These are phyloP conservation scores for Hyaloscypha hepaticicola DNA, from an alignment of 495 filamentous ascomycete genomes.

Conservation along the genomic window DNA sequence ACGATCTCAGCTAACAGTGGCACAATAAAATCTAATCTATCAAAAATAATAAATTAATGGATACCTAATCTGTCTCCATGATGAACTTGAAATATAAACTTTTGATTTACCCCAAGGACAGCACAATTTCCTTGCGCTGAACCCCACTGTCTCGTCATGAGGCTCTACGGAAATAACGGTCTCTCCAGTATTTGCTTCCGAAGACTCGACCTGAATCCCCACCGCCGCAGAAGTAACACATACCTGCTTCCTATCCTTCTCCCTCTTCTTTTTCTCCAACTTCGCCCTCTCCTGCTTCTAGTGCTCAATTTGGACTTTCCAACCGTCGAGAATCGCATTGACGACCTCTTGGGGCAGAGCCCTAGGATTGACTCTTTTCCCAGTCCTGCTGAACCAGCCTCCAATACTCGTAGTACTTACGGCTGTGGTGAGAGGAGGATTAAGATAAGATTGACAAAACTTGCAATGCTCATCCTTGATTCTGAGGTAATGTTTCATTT, in stretches of 20 bases:
- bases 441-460: neutral
- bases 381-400: neutral
- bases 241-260: neutral
- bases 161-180: neutral
- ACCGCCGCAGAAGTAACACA: neutral
- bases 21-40: no score
- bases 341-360: neutral
- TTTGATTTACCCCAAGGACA: no score
- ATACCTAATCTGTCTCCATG: neutral
- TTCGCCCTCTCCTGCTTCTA: neutral
- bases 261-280: neutral
- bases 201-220: neutral
- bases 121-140: no score
- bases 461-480: neutral
- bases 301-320: neutral
- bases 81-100: neutral
- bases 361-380: neutral
- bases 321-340: neutral
- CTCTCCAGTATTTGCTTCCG: neutral
- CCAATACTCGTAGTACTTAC: neutral
- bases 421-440: neutral
- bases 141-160: neutral
- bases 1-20: no score
- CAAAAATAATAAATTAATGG: no score
- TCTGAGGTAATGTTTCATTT: neutral